phyloP scores from a whole-genome alignment of 2,329 filamentous ascomycete species.

The Cladosporium sp. region DNA sequence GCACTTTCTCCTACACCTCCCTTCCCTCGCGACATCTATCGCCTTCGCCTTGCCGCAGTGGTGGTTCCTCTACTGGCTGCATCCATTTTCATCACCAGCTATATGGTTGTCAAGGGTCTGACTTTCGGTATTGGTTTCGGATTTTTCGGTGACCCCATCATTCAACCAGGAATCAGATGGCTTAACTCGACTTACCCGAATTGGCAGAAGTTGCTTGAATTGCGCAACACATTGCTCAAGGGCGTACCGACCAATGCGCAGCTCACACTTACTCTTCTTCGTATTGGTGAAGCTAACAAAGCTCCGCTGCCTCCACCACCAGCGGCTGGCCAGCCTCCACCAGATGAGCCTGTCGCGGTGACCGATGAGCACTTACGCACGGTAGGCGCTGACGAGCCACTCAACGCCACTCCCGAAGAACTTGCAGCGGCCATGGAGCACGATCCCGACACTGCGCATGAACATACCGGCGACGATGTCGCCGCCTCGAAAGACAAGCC shows the following conservation, averaged over 20 bases:
- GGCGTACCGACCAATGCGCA: constrained; percentile 85
- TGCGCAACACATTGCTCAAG: constrained; percentile 72
- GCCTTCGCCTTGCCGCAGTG: constrained; percentile 43
- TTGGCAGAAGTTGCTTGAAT: constrained; percentile 71
- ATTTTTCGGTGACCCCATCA: constrained; percentile 77
- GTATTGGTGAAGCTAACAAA: constrained; percentile 76
- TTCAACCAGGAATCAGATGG: constrained; percentile 55
- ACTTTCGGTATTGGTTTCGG: constrained; percentile 66
- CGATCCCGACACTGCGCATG: constrained; percentile 43
- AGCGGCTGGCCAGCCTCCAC: constrained; percentile 39
- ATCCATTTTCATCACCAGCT: constrained; percentile 45
- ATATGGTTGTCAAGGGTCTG: constrained; percentile 57
- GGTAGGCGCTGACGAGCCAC: constrained; percentile 50
- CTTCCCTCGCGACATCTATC: constrained; percentile 42
- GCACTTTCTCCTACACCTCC: constrained; percentile 47
- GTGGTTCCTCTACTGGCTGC: constrained; percentile 40
- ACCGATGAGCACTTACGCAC: constrained; percentile 48
- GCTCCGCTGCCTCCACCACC: constrained; percentile 67
- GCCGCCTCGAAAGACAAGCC: constrained; percentile 46
- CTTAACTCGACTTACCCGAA: constrained; percentile 61
- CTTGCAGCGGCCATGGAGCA: constrained; percentile 56
- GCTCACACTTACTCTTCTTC: constrained; percentile 72
- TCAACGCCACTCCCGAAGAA: constrained; percentile 62
- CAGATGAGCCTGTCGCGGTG: constrained; percentile 49
- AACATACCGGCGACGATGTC: constrained; percentile 51